These are phyloP conservation scores for Yarrowia hollandica DNA, from an alignment of 805 yeast genomes.

Conservation along the genomic window DNA sequence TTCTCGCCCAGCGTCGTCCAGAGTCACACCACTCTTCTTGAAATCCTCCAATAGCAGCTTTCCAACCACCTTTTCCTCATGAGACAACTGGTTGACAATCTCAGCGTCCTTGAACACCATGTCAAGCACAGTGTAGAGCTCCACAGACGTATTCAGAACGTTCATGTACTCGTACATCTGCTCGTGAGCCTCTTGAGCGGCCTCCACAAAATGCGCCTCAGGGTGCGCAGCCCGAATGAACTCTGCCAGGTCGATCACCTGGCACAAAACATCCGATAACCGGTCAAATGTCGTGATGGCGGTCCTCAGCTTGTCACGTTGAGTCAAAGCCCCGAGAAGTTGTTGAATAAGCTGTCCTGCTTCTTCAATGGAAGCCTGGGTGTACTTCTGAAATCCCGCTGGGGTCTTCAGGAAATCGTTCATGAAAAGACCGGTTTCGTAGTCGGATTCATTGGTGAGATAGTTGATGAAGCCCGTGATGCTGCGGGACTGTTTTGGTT, in stretches of 20 bases:
- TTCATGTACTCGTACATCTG: slow-evolving; percentile 93
- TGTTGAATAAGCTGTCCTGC: slow-evolving; percentile 63
- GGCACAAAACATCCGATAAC: slow-evolving; percentile 81
- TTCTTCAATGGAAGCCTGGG: slow-evolving; percentile 58
- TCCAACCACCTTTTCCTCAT: slow-evolving; percentile 84
- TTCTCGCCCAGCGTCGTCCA: slow-evolving; percentile 61
- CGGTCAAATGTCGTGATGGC: slow-evolving; percentile 74
- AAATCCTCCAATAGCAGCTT: slow-evolving; percentile 78
- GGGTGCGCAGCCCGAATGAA: slow-evolving; percentile 91
- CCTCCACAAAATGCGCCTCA: slow-evolving; percentile 60
- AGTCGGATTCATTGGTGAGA: slow-evolving; percentile 31
- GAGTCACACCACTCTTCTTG: slow-evolving; percentile 83
- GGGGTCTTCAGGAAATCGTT: slow-evolving; percentile 72
- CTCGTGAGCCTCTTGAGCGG: slow-evolving; percentile 87
- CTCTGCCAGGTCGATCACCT: slow-evolving; percentile 92
- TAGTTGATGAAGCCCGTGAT: slow-evolving; percentile 12
- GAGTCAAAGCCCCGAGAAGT: slow-evolving; percentile 47
- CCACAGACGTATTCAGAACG: slow-evolving; percentile 78
- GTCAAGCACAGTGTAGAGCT: slow-evolving; percentile 60
- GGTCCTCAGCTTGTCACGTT: slow-evolving; percentile 39
- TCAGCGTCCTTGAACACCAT: slow-evolving; percentile 51
- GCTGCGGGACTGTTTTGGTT: background rate
- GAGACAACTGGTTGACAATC: slow-evolving; percentile 47
- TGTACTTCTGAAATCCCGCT: slow-evolving; percentile 66
- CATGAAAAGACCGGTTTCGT: slow-evolving; percentile 64